Conservation (phyloP, 495 filamentous ascomycete genomes). For the Trichoderma erinaceum region DNA sequence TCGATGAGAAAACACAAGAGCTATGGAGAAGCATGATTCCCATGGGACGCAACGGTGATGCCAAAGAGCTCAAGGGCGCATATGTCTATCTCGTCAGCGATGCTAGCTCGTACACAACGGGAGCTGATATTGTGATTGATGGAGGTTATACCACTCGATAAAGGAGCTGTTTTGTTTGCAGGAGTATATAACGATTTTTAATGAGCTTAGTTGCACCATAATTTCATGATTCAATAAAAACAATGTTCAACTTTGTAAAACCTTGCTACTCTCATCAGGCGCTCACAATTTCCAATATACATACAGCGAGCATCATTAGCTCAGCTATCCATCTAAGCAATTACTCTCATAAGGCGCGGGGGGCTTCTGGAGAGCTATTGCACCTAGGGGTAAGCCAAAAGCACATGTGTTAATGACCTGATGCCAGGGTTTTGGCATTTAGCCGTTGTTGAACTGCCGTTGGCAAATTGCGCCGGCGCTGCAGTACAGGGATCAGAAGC, state of each 20-base stretch:
- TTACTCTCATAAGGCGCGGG: neutral
- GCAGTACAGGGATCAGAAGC: neutral
- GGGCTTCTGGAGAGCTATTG: neutral
- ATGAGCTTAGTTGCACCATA: neutral
- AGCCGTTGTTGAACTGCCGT: conserved; percentile 1
- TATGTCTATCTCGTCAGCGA: conserved; percentile 73
- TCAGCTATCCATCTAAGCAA: neutral
- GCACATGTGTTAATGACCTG: neutral
- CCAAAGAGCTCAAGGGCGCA: conserved; percentile 78
- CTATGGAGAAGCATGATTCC: conserved; percentile 75
- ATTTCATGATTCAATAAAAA: neutral
- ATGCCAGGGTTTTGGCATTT: conserved; percentile 5
- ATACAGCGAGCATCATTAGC: neutral
- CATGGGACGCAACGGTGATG: conserved; percentile 64
- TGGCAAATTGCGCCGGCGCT: neutral
- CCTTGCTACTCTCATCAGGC: too few relatives aligned
- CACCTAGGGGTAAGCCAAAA: neutral
- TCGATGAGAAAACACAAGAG: conserved; percentile 61
- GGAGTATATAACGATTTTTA: neutral
- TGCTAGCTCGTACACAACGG: conserved; percentile 54
- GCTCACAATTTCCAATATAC: too few relatives aligned
- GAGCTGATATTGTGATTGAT: conserved; percentile 50
- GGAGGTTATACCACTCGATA: conserved; percentile 45
- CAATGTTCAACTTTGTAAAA: neutral
- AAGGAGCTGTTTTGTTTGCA: neutral